Evolutionary conservation across 306 rosid genomes (phyloP), one percentile per base, ranked within the genome.

Genomic region (Ceratonia siliqua): DNA sequence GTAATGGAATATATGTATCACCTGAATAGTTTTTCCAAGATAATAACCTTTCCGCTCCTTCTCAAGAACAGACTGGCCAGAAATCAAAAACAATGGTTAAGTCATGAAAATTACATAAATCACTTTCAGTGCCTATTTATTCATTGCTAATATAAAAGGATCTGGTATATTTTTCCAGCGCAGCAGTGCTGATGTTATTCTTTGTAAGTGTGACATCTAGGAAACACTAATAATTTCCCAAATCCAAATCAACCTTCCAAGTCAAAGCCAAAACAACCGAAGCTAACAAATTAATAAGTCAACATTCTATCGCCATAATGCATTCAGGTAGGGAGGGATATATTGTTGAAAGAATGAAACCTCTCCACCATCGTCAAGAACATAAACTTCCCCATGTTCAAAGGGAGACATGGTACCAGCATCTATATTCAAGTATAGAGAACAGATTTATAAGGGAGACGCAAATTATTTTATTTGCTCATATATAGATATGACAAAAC

Each of bases 381-480:
- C 99, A 73, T 92, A 95, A 76, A 95, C 99, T 77, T 95, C 98
- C 25, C 99, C 99, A n/a, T 95, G 99, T 59, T 95, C 99, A 74
- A 95, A 95, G 18, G 99, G 99, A 85, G 99, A 95, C 99, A 95
- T 92, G 79, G 99, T 95, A n/a, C 99, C 99, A 6, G 99, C 98
- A 81, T 95, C 99, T 6, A 91, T 95, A 54, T 95, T 95, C 90
- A 95, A 27, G 4, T 24, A 1, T 4, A 15, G 22, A 42, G 24
- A 71, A 55, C 4, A 75, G 8, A 5, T 32, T 64, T 49, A 25
- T 46, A 65, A 39, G 45, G 14, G 33, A 21, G 39, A 41, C 64
- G 42, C 27, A 78, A 49, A 70, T 28, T 20, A 72, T 21, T 49
- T 55, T 7, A 56, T 21, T 30, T 65, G 27, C 11, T 9, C 22